Evolutionary conservation across 257 asterid genomes (phyloP), one percentile per base, ranked within the genome.

Genomic region (Plectranthus barbatus): DNA sequence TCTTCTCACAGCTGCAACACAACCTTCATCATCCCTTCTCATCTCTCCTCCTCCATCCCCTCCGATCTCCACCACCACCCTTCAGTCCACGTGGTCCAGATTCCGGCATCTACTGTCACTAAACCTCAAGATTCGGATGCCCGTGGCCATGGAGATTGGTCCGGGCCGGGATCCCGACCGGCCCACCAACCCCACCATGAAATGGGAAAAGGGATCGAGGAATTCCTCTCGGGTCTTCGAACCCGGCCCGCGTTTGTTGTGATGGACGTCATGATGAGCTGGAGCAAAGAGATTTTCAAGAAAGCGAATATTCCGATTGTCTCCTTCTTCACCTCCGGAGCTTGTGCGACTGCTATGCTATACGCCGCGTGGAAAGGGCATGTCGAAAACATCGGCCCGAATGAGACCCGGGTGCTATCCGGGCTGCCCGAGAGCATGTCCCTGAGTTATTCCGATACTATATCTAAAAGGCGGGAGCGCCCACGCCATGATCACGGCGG

Each of bases 181-280:
- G n/a, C n/a, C n/a, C n/a, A n/a, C n/a, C n/a, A 15, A 5, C 72
- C 62, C 13, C 76, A 74, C 21, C 74, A 62, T 8, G 56, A 73
- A 19, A 57, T 86, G 71, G 81, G 81, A 0, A 48, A 54, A 4
- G 94, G 89, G 36, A 78, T 84, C 4, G 82, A 89, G 61, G 24
- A 72, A 0, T 71, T 82, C 26, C 74, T 89, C 42, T 41, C 72
- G 0, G 54, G 44, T 6, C 78, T 23, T 4, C 39, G 39, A 6
- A 6, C 0, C 7, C 70, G 72, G 54, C 86, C 88, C 49, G 62
- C 68, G 23, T 83, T 86, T 51, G 93, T 75, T 3, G 84, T 86
- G 47, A 64, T 86, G 64, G 97, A 89, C 50, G 80, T 81, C 40
- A 81, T 89, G 97, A 86, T 86, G 89, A 75, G 84, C 62, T 80